Evolutionary conservation across 1,139 yeast species (phyloP).

Genomic region (Kodamaea fungicola): DNA sequence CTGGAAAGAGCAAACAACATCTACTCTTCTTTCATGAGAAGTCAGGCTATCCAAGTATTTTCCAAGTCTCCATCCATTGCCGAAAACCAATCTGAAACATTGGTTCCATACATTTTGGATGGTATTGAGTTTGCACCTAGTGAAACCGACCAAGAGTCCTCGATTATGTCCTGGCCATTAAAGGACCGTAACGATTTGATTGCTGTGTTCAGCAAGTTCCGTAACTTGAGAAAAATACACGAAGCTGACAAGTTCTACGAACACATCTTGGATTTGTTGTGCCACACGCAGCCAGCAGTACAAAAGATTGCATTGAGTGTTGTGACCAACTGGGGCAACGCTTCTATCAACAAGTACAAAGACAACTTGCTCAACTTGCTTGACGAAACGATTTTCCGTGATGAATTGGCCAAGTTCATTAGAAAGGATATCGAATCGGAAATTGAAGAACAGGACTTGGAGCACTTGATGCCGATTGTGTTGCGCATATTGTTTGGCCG

Average conservation of each 20-base stretch:
- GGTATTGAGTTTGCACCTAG: constrained; percentile 18
- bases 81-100: constrained; percentile 52
- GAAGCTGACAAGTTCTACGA: constrained; percentile 52
- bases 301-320: constrained; percentile 76
- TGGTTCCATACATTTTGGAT: constrained; percentile 55
- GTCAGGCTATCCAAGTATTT: constrained; percentile 50
- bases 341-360: constrained; percentile 58
- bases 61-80: constrained; percentile 59
- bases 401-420: constrained; percentile 70
- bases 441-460: constrained; percentile 61
- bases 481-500: constrained; percentile 83
- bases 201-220: constrained; percentile 62
- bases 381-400: constrained; percentile 82
- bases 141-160: constrained; percentile 12
- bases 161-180: constrained; percentile 45
- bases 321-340: constrained; percentile 62
- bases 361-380: constrained; percentile 72
- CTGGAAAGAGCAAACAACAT: constrained; percentile 27
- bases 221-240: constrained; percentile 53
- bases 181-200: constrained; percentile 63
- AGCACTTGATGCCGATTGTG: constrained; percentile 63
- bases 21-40: constrained; percentile 40
- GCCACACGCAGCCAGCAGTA: constrained; percentile 58
- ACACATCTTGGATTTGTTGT: constrained; percentile 53
- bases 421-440: constrained; percentile 46